Conservation (phyloP, 345 rosid species). For the Draba incana region DNA sequence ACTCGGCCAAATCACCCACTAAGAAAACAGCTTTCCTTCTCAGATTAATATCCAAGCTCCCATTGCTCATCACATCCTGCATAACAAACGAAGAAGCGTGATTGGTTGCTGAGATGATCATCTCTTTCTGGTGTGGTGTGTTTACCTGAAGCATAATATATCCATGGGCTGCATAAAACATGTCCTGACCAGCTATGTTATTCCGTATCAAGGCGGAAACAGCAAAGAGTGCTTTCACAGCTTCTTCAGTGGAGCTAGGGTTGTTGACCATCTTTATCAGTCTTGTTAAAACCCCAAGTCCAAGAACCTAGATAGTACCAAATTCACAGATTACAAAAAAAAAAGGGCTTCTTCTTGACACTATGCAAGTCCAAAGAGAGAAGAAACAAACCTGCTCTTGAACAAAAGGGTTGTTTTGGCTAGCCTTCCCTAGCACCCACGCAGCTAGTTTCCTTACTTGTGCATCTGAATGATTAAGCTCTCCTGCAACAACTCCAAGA, state of each 20-base stretch:
- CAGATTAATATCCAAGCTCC: constrained; percentile 64
- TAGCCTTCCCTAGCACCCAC: constrained; percentile 90
- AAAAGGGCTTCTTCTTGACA: constrained; percentile 1
- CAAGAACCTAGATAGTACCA: constrained; percentile 60
- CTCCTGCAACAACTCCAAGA: constrained; percentile 51
- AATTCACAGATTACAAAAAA: constrained; percentile 17
- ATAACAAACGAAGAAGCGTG: constrained; percentile 6
- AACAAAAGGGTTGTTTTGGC: constrained; percentile 85
- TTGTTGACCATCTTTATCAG: constrained; percentile 73
- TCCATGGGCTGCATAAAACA: constrained; percentile 80
- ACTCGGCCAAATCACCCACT: constrained; percentile 74
- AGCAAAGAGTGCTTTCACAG: constrained; percentile 86
- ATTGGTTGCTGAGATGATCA: constrained; percentile 10
- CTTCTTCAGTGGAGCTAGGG: constrained; percentile 72
- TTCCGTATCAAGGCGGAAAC: constrained; percentile 80
- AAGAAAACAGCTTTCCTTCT: constrained; percentile 74
- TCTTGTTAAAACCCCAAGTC: constrained; percentile 63
- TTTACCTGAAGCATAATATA: constrained; percentile 85
- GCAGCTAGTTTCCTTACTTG: constrained; percentile 80
- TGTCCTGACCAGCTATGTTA: constrained; percentile 70
- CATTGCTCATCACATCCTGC: constrained; percentile 69
- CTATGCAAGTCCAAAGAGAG: background rate
- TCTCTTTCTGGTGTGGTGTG: constrained; percentile 12
- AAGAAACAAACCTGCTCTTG: constrained; percentile 65
- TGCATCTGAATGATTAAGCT: constrained; percentile 70